Evolutionary conservation across 1,284 basidiomycete genomes (phyloP).

Genomic region (Sphaerobolus stellatus): DNA sequence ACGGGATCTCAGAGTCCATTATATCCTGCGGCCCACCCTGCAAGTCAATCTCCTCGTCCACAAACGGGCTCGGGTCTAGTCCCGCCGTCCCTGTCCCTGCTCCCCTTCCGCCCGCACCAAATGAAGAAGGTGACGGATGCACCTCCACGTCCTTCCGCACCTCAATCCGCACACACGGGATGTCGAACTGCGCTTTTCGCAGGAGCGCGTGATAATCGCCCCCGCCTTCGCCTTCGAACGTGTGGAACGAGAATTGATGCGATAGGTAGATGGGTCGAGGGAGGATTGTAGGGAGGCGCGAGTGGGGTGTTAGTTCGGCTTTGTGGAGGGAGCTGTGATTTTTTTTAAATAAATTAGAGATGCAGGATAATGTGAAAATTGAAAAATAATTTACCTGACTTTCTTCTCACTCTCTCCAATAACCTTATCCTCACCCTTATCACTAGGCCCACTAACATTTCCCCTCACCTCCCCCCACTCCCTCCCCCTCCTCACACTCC

Average conservation of each 20-base stretch:
- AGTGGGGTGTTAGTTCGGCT: conserved; percentile 77
- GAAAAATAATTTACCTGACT: no score
- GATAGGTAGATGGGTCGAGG: conserved; percentile 76
- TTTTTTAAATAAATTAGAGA: background rate
- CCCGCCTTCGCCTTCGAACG: conserved; percentile 49
- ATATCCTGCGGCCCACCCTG: background rate
- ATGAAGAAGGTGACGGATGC: no score
- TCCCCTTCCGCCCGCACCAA: no score
- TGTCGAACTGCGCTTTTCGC: conserved; percentile 62
- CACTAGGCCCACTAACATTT: conserved; percentile 31
- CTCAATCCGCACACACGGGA: conserved; percentile 60
- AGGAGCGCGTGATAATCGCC: conserved; percentile 81
- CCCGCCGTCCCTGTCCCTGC: conserved; percentile 30
- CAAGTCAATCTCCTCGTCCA: background rate
- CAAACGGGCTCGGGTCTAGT: background rate
- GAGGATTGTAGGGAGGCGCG: conserved; percentile 54
- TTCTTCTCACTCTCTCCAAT: background rate
- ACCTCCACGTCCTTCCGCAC: conserved; percentile 73
- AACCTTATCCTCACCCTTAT: background rate
- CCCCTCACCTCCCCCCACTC: conserved; percentile 59
- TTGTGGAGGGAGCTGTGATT: conserved; percentile 39
- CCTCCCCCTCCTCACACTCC: conserved; percentile 56
- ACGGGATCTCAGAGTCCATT: background rate
- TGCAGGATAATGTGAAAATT: no score
- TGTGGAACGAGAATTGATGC: conserved; percentile 78